Percentiles rank a stretch among this genome's conserved stretches.
Conservation (phyloP, 1,284 basidiomycete species). For the Salmacisia buchloeana region DNA sequence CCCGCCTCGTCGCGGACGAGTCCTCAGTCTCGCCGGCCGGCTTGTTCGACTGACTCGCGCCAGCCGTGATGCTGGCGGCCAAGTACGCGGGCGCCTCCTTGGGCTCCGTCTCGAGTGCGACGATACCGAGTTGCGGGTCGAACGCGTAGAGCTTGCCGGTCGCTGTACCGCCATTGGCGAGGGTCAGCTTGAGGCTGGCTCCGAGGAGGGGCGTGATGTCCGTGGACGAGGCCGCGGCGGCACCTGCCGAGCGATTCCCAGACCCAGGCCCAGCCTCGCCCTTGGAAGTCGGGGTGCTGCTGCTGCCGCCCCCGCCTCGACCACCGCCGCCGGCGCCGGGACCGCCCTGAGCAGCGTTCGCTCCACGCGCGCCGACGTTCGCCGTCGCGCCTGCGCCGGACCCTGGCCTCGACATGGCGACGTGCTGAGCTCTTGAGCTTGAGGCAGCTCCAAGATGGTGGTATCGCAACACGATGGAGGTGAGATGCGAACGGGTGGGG, state of each 20-base stretch:
- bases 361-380: not conserved
- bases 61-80: not conserved
- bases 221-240: not conserved
- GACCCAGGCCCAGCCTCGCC: not conserved
- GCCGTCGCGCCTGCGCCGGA: not conserved
- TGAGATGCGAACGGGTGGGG: too few species aligned
- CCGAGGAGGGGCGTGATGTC: constrained; percentile 24
- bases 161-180: not conserved
- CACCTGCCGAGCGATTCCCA: not conserved
- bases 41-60: not conserved
- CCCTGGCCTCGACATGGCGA: not conserved
- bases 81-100: constrained; percentile 18
- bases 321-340: too few species aligned
- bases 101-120: constrained; percentile 36
- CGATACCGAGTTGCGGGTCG: constrained; percentile 32
- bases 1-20: too few species aligned
- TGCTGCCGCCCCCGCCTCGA: not conserved
- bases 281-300: not conserved
- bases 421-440: not conserved
- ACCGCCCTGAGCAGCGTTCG: not conserved
- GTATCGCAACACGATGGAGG: not conserved
- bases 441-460: not conserved
- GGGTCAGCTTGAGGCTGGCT: constrained; percentile 12
- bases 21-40: too few species aligned
- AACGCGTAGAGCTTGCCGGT: constrained; percentile 44